A percentile compares a stretch with the other conserved stretches of the same genome.
phyloP scores from a whole-genome alignment of 495 filamentous ascomycete species.

The Xylaria grammica region DNA sequence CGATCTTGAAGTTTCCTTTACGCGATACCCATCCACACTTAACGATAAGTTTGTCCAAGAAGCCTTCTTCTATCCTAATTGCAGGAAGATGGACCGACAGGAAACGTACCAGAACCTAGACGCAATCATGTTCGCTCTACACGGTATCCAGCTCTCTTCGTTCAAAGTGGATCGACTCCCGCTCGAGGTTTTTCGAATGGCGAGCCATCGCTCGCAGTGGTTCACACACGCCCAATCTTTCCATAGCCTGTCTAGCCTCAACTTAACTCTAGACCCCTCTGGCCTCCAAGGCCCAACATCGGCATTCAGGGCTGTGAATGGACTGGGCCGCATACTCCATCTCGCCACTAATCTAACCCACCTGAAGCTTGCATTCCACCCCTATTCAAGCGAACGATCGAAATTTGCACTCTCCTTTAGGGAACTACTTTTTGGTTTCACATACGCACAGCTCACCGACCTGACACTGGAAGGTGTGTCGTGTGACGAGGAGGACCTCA shows the following conservation, averaged over 20 bases:
- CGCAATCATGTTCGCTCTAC: constrained; percentile 49
- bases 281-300: constrained; percentile 38
- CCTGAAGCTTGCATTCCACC: constrained; percentile 51
- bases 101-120: constrained; percentile 50
- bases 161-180: constrained; percentile 53
- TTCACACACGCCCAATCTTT: constrained; percentile 51
- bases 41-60: constrained; percentile 44
- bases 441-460: constrained; percentile 45
- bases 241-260: constrained; percentile 42
- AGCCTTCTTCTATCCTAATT: constrained; percentile 46
- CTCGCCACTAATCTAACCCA: constrained; percentile 42
- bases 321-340: constrained; percentile 51
- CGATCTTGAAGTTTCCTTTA: constrained; percentile 50
- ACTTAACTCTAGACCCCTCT: constrained; percentile 47
- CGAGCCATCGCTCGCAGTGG: constrained; percentile 47
- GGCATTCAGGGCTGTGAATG: constrained; percentile 47
- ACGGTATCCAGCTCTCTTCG: constrained; percentile 42
- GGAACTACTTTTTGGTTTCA: constrained; percentile 45
- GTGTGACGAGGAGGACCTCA: constrained; percentile 52
- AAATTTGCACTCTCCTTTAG: constrained; percentile 49
- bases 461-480: constrained; percentile 50
- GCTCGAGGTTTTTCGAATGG: constrained; percentile 48
- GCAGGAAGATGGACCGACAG: constrained; percentile 47
- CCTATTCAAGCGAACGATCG: constrained; percentile 43
- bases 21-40: constrained; percentile 42